Base-by-base conservation (phyloP, 2,329 filamentous ascomycete species). In the Amesomyces nigricolor region DNA sequence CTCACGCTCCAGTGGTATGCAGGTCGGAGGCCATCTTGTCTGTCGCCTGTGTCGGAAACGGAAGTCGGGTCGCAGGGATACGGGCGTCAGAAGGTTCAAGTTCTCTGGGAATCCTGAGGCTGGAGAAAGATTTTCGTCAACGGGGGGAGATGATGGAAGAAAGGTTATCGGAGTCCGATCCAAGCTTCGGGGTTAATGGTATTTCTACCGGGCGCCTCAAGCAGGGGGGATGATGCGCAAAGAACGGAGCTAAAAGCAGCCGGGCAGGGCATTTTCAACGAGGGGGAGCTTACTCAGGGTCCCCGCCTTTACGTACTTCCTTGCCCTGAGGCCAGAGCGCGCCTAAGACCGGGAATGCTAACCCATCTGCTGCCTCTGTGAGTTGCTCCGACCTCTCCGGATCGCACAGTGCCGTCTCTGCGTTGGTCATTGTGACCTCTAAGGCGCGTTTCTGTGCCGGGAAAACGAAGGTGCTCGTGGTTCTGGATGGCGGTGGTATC, bases 221-320 rank as follows among this genome's bases (percentile, higher is more conserved):
- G 53, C 51, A 56, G 54, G 59, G 57, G 54, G 49, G 58, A 58
- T 45, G 62, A 62, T 66, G 61, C 56, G 61, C 58, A 55, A 61
- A 58, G 54, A 61, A 51, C 59, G 56, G 62, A 63, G 62, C 59
- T 62, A 52, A 48, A 54, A 35, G 32, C 32, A 35, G 9, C 32
- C 11, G 57, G 53, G 59, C 54, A 59, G 50, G 60, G 54, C 48
- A 63, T 50, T 51, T 56, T 45, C 53, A 47, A 62, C 62, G 64
- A 62, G 61, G 59, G 65, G 62, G 62, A 68, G 67, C 66, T 69
- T 69, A 68, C 66, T 68, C 66, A 68, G 62, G 62, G 62, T 59
- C 63, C 62, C 67, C 63, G 62, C 58, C 62, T 59, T 61, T 54
- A 56, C 55, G 56, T 63, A 59, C 50, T 56, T 59, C 52, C 59